A percentile compares a stretch with the other conserved stretches of the same genome.
Conservation (phyloP, 1,284 basidiomycete genomes). For the Somion occarium region DNA sequence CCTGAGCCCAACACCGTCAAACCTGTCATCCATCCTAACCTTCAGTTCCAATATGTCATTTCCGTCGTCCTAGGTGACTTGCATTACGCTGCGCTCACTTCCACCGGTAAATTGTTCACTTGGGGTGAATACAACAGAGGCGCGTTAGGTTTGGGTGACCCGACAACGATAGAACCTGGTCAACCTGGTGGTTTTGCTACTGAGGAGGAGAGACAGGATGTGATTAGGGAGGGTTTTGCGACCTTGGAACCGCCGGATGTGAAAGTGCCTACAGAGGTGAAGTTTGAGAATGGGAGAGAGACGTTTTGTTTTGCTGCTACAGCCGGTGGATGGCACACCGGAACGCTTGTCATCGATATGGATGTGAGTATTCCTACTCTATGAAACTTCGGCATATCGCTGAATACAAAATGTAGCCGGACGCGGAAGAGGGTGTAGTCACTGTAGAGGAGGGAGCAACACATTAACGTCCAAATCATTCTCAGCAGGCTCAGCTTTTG, state of each 20-base stretch:
- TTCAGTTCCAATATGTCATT: slow-evolving; percentile 74
- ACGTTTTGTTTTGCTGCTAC: slow-evolving; percentile 75
- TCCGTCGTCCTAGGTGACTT: slow-evolving; percentile 88
- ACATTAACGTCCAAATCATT: no score
- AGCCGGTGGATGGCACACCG: slow-evolving; percentile 85
- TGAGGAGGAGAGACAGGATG: slow-evolving; percentile 31
- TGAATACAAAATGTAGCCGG: neutral
- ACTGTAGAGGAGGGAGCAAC: no score
- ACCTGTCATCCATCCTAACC: slow-evolving; percentile 60
- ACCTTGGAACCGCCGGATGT: slow-evolving; percentile 33
- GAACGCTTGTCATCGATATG: slow-evolving; percentile 79
- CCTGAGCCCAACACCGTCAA: slow-evolving; percentile 18
- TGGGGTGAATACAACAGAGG: slow-evolving; percentile 82
- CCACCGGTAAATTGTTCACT: slow-evolving; percentile 70
- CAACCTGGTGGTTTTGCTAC: slow-evolving; percentile 56
- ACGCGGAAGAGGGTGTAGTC: slow-evolving; percentile 14
- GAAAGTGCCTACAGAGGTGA: slow-evolving; percentile 60
- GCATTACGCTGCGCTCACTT: slow-evolving; percentile 81
- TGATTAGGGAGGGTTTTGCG: slow-evolving; percentile 21
- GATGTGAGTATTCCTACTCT: slow-evolving; percentile 42
- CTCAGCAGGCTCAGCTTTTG: no score
- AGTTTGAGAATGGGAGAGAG: slow-evolving; percentile 60
- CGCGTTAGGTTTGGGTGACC: slow-evolving; percentile 81
- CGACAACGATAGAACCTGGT: slow-evolving; percentile 43
- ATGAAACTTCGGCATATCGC: neutral